Base-by-base conservation (phyloP, 768 basidiomycete genomes). In the Tulasnella calospora region DNA sequence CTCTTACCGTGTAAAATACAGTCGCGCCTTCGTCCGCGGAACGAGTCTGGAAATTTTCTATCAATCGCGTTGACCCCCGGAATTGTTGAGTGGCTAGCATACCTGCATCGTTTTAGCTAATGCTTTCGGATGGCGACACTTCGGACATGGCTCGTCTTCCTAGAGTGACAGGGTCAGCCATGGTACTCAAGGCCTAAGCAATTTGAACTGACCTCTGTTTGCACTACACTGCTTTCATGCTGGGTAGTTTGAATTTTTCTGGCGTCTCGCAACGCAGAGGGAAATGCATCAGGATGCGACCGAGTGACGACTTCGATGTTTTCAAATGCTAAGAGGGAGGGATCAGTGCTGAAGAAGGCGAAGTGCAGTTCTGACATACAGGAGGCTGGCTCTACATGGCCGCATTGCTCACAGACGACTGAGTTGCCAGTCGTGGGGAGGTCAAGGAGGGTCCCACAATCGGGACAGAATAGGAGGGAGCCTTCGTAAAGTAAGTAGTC, bases 21-120 rank as follows among this genome's bases (percentile, higher is more conserved):
- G 95, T 98, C 41, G 94, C 94, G 3, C 96, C 96, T 87, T 97
- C 96, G 84, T 97, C 96, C 51, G 94, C 96, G 81, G 94, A 94
- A 73, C 95, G 90, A 83, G 94, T 86, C 93, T 94, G 83, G 27
- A 30, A 41, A 17, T 19, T 15, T 15, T 30, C 74, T n/a, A 77
- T 70, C 33, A 76, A 51, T n/a, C n/a, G 23, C 27, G 38, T 40
- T 70, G 46, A 46, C 21, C 40, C 21, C 30, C 13, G 55, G 40
- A 46, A 36, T 23, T 47, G n/a, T 17, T 6, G 23, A 57, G 1
- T 2, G 9, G 44, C 21, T 23, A n/a, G 46, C 71, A 78, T 33
- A 83, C 89, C 71, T 80, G 93, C 92, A 89, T 96, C 94, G 85
- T 92, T 90, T 84, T 95, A 93, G 85, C 94, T 82, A 90, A 95